Evolutionary conservation across 2,329 filamentous ascomycete genomes (phyloP), one percentile per base, ranked within the genome.

Genomic region (Neonectria faginata): DNA sequence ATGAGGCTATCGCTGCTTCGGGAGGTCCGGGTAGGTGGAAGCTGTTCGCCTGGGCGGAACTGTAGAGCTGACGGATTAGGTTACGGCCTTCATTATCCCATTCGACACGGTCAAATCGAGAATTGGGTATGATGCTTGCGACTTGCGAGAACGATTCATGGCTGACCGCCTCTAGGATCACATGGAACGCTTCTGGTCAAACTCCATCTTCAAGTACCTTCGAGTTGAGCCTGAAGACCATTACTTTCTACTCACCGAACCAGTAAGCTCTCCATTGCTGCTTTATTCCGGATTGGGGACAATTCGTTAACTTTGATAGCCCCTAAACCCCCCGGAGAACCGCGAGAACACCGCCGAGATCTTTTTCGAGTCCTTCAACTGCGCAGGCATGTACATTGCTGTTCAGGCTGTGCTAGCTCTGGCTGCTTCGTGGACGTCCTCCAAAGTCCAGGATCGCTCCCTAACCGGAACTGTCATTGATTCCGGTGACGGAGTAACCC

Each of bases 291-390:
- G 64, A 45, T 22, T 25, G 25, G 48, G 50, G 29, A 31, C 39
- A 56, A 16, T 16, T 61, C 62, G 61, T 73, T 73, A 29, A 69
- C 51, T 14, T 14, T 18, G 42, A 60, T 60, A 97, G 92, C 96
- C 96, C 69, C 87, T 99, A 77, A 99, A 99, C 81, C 96, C 96
- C 39, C 96, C 96, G 29, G 96, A 99, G 83, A 98, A 99, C 82
- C 94, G 96, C 77, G 96, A 99, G 82, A 97, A 97, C 79, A 98
- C 96, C 27, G 96, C 96, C 80, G 96, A 99, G 80, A 99, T 99
- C 82, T 97, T 99, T 89, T 99, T 99, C 83, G 96, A 99, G 79
- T 98, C 96, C 3, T 99, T 99, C 86, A 99, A 99, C 84, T 98
- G 96, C 80, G 95, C 96, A 63, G 96, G 96, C 82, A 90, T 99